Evolutionary conservation across 331 rosid species (phyloP).

Genomic region (Saraca asoca): DNA sequence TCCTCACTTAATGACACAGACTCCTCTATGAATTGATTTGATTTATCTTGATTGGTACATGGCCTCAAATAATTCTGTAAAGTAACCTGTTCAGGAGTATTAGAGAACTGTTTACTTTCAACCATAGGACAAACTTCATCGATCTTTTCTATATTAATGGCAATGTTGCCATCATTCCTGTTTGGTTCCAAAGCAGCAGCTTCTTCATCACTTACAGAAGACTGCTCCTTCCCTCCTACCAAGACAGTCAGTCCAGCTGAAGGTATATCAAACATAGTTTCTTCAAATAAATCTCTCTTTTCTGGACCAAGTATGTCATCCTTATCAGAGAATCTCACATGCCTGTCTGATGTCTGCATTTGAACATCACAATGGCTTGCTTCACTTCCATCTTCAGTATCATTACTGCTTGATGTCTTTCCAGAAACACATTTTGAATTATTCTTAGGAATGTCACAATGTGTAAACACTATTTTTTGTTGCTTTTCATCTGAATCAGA

Average conservation of each 20-base stretch:
- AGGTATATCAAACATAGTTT: constrained; percentile 43
- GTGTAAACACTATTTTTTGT: constrained; percentile 44
- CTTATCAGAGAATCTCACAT: constrained; percentile 56
- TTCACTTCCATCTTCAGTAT: constrained; percentile 40
- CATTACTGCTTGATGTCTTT: constrained; percentile 44
- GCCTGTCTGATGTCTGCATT: constrained; percentile 44
- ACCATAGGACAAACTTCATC: constrained; percentile 45
- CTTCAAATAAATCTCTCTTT: constrained; percentile 44
- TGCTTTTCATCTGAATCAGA: constrained; percentile 39
- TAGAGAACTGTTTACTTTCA: constrained; percentile 55
- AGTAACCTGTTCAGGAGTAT: constrained; percentile 41
- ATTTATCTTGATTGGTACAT: constrained; percentile 45
- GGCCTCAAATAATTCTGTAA: constrained; percentile 45
- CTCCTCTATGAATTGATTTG: constrained; percentile 45
- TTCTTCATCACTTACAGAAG: constrained; percentile 53
- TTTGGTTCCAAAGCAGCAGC: constrained; percentile 46
- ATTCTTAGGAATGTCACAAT: constrained; percentile 60
- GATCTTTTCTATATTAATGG: constrained; percentile 37
- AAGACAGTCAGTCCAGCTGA: constrained; percentile 50
- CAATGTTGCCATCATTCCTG: constrained; percentile 32
- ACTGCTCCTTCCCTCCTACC: constrained; percentile 49
- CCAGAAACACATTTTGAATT: constrained; percentile 44
- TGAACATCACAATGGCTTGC: constrained; percentile 42
- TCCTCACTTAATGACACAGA: constrained; percentile 39
- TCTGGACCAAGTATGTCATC: constrained; percentile 55